Percentiles rank a stretch among this genome's conserved stretches.
Evolutionary conservation across 345 rosid genomes (phyloP).

Genomic region (Eucalyptus lansdowneana): DNA sequence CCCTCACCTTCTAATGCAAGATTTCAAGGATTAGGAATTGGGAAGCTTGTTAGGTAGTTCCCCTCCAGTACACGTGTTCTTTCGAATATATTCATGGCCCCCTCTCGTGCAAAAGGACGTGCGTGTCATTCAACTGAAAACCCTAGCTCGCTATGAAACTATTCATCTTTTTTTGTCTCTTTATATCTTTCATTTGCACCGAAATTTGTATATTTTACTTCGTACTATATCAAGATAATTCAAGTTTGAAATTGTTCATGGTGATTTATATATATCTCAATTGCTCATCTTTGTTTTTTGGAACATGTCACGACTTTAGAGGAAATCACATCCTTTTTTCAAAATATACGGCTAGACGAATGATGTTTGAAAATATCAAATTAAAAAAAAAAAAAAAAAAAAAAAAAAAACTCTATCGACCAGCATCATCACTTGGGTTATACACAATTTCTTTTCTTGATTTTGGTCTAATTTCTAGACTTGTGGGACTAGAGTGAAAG

Average conservation of each 20-base stretch:
- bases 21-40: neutral
- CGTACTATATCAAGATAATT: neutral
- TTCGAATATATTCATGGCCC: neutral
- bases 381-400: neutral
- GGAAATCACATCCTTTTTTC: neutral
- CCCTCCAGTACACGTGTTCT: neutral
- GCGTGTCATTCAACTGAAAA: neutral
- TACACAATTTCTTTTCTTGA: neutral
- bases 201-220: neutral
- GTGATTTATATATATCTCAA: neutral
- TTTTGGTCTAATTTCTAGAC: neutral
- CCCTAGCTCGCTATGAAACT: neutral
- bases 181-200: neutral
- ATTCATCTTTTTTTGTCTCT: neutral
- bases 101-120: neutral
- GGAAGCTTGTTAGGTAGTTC: neutral
- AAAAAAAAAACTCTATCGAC: neutral
- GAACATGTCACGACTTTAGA: neutral
- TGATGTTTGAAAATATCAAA: neutral
- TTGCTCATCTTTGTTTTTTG: neutral
- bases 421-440: neutral
- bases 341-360: neutral
- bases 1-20: neutral
- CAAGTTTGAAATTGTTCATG: neutral
- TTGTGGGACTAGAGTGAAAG: neutral